Evolutionary conservation across 2,329 filamentous ascomycete genomes (phyloP).

Genomic region (Fusarium verrucosum): DNA sequence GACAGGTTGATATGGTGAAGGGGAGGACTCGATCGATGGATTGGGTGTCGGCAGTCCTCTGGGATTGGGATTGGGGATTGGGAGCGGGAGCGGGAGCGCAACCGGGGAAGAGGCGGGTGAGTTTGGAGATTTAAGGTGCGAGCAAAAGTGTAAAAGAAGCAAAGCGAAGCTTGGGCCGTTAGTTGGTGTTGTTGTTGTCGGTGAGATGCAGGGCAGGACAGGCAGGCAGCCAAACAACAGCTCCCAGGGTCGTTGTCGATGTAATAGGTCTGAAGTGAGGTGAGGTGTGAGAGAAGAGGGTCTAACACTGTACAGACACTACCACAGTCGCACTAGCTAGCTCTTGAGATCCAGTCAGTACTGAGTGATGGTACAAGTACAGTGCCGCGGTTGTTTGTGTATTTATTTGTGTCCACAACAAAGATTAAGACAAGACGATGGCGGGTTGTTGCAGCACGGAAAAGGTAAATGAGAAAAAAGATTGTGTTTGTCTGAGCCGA

Average conservation of each 20-base stretch:
- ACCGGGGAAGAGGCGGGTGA: slow-evolving; percentile 17
- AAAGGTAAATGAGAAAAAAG: slow-evolving; percentile 2
- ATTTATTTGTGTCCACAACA: slow-evolving; percentile 16
- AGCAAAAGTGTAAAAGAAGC: slow-evolving; percentile 28
- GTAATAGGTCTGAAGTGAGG: slow-evolving; percentile 21
- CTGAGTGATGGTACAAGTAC: slow-evolving; percentile 1
- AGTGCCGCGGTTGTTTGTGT: slow-evolving; percentile 16
- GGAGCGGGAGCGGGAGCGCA: background rate
- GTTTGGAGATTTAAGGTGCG: slow-evolving; percentile 21
- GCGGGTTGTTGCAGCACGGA: slow-evolving; percentile 19
- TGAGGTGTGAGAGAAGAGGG: slow-evolving; percentile 34
- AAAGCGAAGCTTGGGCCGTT: slow-evolving; percentile 20
- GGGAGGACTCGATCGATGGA: slow-evolving; percentile 10
- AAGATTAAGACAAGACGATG: background rate
- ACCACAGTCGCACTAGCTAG: slow-evolving; percentile 15
- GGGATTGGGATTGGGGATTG: background rate
- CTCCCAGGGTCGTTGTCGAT: slow-evolving; percentile 33
- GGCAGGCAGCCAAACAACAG: slow-evolving; percentile 29
- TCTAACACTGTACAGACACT: slow-evolving; percentile 25
- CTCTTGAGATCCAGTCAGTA: too few relatives aligned
- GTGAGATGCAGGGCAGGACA: slow-evolving; percentile 30
- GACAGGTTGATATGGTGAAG: slow-evolving; percentile 12
- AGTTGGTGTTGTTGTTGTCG: slow-evolving; percentile 16
- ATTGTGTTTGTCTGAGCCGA: slow-evolving; percentile 1
- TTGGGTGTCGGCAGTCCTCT: slow-evolving; percentile 14